These are phyloP conservation scores for Scenedesmus sp. DNA, from an alignment of 163 green algal genomes.

Conservation along the genomic window DNA sequence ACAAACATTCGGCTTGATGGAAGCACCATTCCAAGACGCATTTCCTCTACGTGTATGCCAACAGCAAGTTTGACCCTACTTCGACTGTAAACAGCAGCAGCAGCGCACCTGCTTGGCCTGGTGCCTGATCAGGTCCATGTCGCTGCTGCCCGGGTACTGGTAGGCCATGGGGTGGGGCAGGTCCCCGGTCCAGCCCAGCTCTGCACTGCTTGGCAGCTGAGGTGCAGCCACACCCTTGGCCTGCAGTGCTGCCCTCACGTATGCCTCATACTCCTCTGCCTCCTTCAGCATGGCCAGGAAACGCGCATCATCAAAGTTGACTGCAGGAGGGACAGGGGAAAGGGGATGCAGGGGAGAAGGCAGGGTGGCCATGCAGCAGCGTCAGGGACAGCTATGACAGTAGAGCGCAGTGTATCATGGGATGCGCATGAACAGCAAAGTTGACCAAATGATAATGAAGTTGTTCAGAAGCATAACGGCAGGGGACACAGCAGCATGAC, in stretches of 20 bases:
- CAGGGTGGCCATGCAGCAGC: not conserved
- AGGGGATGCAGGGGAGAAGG: not conserved
- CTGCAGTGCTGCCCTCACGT: not conserved
- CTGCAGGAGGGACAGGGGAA: slow-evolving; percentile 16
- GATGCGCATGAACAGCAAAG: no score
- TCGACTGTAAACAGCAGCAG: not conserved
- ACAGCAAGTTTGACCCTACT: not conserved
- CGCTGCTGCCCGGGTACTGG: not conserved
- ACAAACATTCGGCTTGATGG: not conserved
- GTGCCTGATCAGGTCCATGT: slow-evolving; percentile 16
- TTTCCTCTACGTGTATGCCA: not conserved
- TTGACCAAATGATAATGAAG: no score
- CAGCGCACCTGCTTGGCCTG: slow-evolving; percentile 41
- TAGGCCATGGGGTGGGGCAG: slow-evolving; percentile 47
- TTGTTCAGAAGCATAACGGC: no score
- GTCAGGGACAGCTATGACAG: not conserved
- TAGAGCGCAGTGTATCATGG: not conserved
- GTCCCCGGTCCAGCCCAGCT: slow-evolving; percentile 41
- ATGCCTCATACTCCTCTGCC: not conserved
- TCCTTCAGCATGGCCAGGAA: slow-evolving; percentile 59
- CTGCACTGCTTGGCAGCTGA: not conserved
- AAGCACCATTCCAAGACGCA: no score
- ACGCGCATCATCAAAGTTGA: slow-evolving; percentile 77
- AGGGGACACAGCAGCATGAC: not conserved
- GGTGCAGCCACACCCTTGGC: slow-evolving; percentile 20